Percentiles rank a stretch among this genome's conserved stretches.
These are phyloP conservation scores for Cicer cuneatum DNA, from an alignment of 306 rosid genomes.

Conservation along the genomic window DNA sequence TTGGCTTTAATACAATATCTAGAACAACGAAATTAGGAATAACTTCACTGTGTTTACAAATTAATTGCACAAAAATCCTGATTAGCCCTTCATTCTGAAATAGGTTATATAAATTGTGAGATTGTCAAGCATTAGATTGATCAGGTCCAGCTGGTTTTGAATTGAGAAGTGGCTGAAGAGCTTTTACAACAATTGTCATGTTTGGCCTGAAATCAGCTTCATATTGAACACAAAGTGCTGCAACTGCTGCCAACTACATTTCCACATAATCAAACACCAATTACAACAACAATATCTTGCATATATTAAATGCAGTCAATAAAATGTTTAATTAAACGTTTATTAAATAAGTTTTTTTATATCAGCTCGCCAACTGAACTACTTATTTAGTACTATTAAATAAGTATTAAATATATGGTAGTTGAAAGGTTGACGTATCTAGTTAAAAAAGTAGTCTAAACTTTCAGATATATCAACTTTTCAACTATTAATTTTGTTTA, in stretches of 20 bases:
- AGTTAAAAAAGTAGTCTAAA: no score
- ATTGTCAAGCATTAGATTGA: constrained; percentile 57
- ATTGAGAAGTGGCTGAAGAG: constrained; percentile 93
- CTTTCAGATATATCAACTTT: no score
- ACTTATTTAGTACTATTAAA: no score
- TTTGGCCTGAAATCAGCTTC: constrained; percentile 96
- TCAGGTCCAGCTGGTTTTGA: constrained; percentile 83
- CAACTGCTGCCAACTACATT: constrained; percentile 93
- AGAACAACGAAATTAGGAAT: constrained; percentile 15
- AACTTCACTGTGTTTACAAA: constrained; percentile 41
- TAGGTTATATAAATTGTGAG: not conserved
- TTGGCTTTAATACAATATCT: constrained; percentile 33
- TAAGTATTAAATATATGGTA: no score
- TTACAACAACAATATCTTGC: not conserved
- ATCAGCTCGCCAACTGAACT: no score
- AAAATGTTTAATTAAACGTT: not conserved
- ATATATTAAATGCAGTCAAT: not conserved
- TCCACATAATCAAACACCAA: constrained; percentile 28
- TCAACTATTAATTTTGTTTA: no score
- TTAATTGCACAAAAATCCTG: constrained; percentile 43
- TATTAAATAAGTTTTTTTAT: no score
- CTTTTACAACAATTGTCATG: constrained; percentile 97
- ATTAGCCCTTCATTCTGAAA: constrained; percentile 1
- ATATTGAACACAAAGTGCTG: constrained; percentile 94
- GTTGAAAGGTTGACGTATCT: no score